Evolutionary conservation across 768 basidiomycete genomes (phyloP), one percentile per base, ranked within the genome.

Genomic region (Suillus brevipes): DNA sequence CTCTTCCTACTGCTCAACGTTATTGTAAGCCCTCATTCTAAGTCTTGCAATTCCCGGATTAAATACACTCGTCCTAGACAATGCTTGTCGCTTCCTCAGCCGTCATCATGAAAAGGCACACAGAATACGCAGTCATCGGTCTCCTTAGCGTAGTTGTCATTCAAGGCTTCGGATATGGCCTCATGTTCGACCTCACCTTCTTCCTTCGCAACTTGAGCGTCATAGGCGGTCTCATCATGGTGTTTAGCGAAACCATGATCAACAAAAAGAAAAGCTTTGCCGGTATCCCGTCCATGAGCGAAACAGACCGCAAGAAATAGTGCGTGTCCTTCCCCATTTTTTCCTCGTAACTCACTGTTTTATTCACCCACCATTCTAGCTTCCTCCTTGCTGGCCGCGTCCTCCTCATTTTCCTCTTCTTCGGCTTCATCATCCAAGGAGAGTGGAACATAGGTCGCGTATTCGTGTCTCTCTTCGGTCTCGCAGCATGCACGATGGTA

Each of bases 181-280:
- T 99, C 76, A 97, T 99, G 73, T 99, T 99, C 78, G 97, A 99
- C 84, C 85, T 99, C 77, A 99, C 93, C 81, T 99, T 99, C 86
- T 99, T 99, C 94, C 90, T 99, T 53, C 95, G 97, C 77, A 99
- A 99, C 80, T 85, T 99, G 64, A 92, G 90, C 67, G 97, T 99
- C 74, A 95, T 99, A 67, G 97, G 97, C 63, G 97, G 97, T 62
- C 88, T 99, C 55, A 89, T 99, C 79, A 99, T 99, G 97, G 96
- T 99, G 31, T 95, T 99, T 79, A 95, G 91, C 68, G 97, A 99
- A 76, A 92, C 94, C 1, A 91, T 99, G 85, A 84, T 92, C 64
- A 91, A 88, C 25, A 86, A 89, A 77, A 95, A 90, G 80, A 88
- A 89, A 69, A 80, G 89, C 52, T 99, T 99, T 70, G 97, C 96